Evolutionary conservation across 2,329 filamentous ascomycete genomes (phyloP).

Genomic region (Plectosphaerella plurivora): DNA sequence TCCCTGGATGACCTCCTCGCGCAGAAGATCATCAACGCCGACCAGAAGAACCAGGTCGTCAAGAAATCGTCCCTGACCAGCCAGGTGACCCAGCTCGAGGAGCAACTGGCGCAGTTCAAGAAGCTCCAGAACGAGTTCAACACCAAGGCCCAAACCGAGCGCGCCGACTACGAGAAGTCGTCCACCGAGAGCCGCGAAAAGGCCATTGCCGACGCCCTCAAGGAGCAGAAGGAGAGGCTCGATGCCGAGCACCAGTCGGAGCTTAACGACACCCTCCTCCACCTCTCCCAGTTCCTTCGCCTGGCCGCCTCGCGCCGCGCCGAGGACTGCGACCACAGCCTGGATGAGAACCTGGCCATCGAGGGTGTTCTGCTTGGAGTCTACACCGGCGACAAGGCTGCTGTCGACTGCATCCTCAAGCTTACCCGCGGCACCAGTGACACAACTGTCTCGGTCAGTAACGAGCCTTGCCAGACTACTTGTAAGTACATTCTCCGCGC

Average conservation of each 20-base stretch:
- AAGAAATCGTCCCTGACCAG: conserved; percentile 72
- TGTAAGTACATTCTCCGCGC: conserved; percentile 49
- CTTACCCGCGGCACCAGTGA: conserved; percentile 70
- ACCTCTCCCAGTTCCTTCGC: conserved; percentile 74
- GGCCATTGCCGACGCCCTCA: conserved; percentile 48
- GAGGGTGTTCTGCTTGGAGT: conserved; percentile 76
- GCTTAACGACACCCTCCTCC: conserved; percentile 61
- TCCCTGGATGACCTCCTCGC: conserved; percentile 69
- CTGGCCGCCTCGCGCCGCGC: conserved; percentile 72
- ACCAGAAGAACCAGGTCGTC: conserved; percentile 71
- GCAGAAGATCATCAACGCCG: conserved; percentile 70
- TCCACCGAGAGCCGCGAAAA: conserved; percentile 47
- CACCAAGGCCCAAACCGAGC: conserved; percentile 51
- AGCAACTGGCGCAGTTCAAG: conserved; percentile 69
- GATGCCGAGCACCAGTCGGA: conserved; percentile 47
- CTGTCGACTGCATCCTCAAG: conserved; percentile 71
- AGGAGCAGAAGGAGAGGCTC: conserved; percentile 50
- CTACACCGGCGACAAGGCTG: conserved; percentile 72
- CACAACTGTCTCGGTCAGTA: conserved; percentile 58
- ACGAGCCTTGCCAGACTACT: conserved; percentile 62
- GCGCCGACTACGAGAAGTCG: conserved; percentile 55
- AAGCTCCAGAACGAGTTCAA: conserved; percentile 72
- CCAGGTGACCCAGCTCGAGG: conserved; percentile 66
- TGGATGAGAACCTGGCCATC: conserved; percentile 74
- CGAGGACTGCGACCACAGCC: conserved; percentile 59